A percentile compares a stretch with the other conserved stretches of the same genome.
phyloP scores from a whole-genome alignment of 352 stramenopile species.

The Phytophthora tentaculata region DNA sequence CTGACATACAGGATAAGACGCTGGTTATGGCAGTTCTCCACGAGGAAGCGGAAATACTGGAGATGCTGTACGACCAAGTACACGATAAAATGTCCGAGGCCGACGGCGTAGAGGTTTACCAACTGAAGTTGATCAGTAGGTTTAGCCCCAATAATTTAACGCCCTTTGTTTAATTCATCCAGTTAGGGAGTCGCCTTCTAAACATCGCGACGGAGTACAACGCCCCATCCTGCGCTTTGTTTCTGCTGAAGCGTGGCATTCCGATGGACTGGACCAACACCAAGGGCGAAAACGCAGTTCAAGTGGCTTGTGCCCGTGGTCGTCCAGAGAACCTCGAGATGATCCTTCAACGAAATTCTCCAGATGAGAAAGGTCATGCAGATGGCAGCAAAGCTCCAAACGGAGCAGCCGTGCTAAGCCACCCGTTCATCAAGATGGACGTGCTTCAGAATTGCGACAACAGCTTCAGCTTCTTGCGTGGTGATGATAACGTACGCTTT shows the following conservation, averaged over 20 bases:
- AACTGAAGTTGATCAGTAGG: too few relatives aligned
- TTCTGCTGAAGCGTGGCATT: conserved; percentile 12
- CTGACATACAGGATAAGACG: conserved; percentile 19
- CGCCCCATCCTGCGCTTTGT: conserved; percentile 17
- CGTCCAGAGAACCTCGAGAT: conserved; percentile 23
- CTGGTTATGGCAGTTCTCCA: conserved; percentile 30
- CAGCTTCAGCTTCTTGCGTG: conserved; percentile 24
- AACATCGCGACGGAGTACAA: conserved; percentile 27
- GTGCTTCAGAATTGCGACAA: conserved; percentile 23
- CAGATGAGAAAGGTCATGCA: neutral
- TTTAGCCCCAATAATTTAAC: too few relatives aligned
- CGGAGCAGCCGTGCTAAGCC: conserved; percentile 10
- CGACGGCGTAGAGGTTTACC: conserved; percentile 14
- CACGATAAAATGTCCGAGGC: conserved; percentile 3
- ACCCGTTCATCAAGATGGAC: conserved; percentile 25
- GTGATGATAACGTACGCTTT: conserved; percentile 12
- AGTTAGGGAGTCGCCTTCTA: conserved; percentile 25
- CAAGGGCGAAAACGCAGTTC: conserved; percentile 13
- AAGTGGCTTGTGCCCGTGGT: conserved; percentile 19
- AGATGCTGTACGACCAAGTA: conserved; percentile 26
- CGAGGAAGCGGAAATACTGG: conserved; percentile 16
- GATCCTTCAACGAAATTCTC: conserved; percentile 3
- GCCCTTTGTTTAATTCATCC: neutral
- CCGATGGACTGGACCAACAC: conserved; percentile 18
- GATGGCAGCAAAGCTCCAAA: neutral